Base-by-base conservation (phyloP, 2,329 filamentous ascomycete species). In the Penicillium sp. region DNA sequence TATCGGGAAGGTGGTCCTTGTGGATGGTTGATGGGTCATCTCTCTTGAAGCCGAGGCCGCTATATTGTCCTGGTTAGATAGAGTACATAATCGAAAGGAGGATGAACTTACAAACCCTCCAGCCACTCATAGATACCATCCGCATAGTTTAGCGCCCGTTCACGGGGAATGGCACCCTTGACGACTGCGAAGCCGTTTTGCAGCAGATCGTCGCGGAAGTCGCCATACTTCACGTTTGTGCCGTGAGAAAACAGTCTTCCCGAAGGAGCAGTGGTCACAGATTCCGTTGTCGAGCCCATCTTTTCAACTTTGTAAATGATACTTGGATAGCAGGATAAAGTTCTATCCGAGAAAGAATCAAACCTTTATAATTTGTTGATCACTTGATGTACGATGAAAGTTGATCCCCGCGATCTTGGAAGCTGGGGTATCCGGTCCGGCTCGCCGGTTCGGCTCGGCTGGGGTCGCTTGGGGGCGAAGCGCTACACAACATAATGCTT, bases 161-260 rank as follows among this genome's bases (percentile, higher is more conserved):
- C 80, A 1, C 65, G 68, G 1, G 81, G 77, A 35, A 84, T 75
- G 1, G 79, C 80, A 2, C 76, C 77, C 59, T 83, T 83, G 54
- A 84, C 70, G 15, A 84, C 77, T 1, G 78, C 78, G 62, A 73
- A 83, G 3, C 81, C 81, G 57, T 83, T 74, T 9, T 73, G 67
- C 1, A 68, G 67, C 7, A 79, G 63, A 26, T 72, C 69, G 30
- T 71, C 68, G 10, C 68, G 68, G 37, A 70, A 72, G n/a, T 72
- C 68, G 24, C 65, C 65, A 44, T 66, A 65, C 22, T 54, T 54
- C 17, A 63, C 64, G 13, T 63, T 51, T 1, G 33, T 40, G 24
- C 68, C 68, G 17, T 70, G 59, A 7, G 59, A 59, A 26, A 64
- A 64, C 17, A 64, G 24, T 17, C 53, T 47, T 58, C 62, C 62